Evolutionary conservation across 192 early-diverging fungal species (phyloP).

Genomic region (Backusella mclennaniae): DNA sequence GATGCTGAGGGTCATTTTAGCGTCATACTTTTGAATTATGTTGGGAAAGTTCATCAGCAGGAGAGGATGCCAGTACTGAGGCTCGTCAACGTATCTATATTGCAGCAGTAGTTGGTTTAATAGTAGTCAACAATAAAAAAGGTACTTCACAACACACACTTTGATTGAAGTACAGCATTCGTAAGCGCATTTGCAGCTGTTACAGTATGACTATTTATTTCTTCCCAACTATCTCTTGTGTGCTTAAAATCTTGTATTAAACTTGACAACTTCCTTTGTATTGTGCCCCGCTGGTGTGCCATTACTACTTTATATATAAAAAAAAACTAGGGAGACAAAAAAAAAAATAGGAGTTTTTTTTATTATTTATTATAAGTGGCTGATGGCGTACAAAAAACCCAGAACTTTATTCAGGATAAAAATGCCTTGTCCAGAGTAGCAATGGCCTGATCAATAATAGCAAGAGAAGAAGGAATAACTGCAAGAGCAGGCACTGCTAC

Average conservation of each 20-base stretch:
- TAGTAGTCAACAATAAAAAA: not conserved
- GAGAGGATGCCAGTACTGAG: constrained; percentile 33
- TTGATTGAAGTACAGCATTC: constrained; percentile 30
- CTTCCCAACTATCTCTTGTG: constrained; percentile 27
- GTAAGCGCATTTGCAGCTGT: constrained; percentile 21
- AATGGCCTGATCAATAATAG: not conserved
- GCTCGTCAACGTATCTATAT: constrained; percentile 30
- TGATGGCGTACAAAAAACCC: not conserved
- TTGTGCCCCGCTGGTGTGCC: constrained; percentile 19
- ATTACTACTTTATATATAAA: not conserved
- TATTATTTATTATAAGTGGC: not conserved
- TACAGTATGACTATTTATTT: constrained; percentile 29
- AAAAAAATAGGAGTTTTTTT: not conserved
- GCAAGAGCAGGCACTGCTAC: not conserved
- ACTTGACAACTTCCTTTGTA: constrained; percentile 28
- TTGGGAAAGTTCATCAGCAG: constrained; percentile 17
- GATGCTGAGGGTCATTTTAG: constrained; percentile 15
- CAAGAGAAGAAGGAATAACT: not conserved
- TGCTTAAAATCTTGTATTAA: constrained; percentile 29
- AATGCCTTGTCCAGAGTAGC: not conserved
- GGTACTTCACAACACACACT: constrained; percentile 13
- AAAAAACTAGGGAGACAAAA: not conserved
- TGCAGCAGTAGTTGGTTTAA: not conserved
- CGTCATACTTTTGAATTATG: constrained; percentile 19
- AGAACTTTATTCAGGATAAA: not conserved